phyloP scores from a whole-genome alignment of 192 early-diverging fungal genomes.

The Entomortierella lignicola region DNA sequence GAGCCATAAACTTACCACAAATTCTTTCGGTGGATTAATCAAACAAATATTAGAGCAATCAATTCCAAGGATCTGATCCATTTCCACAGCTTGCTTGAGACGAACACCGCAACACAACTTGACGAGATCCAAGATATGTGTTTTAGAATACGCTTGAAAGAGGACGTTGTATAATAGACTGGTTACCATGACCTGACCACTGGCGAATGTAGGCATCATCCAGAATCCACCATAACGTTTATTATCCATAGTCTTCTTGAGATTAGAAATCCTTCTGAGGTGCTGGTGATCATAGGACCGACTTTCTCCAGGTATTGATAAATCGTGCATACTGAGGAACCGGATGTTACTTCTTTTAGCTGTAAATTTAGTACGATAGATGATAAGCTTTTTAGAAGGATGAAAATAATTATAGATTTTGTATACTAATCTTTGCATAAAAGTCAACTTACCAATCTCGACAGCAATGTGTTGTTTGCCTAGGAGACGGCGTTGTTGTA shows the following conservation, averaged over 20 bases:
- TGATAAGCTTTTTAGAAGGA: neutral
- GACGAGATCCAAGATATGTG: constrained; percentile 68
- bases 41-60: constrained; percentile 45
- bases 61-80: constrained; percentile 47
- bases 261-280: neutral
- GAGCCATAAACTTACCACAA: constrained; percentile 39
- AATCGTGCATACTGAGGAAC: constrained; percentile 62
- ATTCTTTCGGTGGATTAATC: constrained; percentile 17
- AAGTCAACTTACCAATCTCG: constrained; percentile 58
- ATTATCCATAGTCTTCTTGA: neutral
- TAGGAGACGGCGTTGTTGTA: constrained; percentile 39
- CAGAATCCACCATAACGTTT: constrained; percentile 23
- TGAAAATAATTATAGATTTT: too few relatives aligned
- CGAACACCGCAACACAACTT: constrained; percentile 73
- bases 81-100: constrained; percentile 44
- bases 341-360: constrained; percentile 66
- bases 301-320: constrained; percentile 27
- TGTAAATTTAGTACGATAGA: constrained; percentile 7
- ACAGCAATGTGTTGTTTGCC: constrained; percentile 53
- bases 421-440: too few relatives aligned
- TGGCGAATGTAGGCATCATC: constrained; percentile 71
- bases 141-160: constrained; percentile 65
- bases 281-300: constrained; percentile 9
- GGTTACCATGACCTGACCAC: constrained; percentile 69
- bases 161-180: constrained; percentile 67